Base-by-base conservation (phyloP, 768 basidiomycete genomes). In the Pleurotus citrinopileatus region DNA sequence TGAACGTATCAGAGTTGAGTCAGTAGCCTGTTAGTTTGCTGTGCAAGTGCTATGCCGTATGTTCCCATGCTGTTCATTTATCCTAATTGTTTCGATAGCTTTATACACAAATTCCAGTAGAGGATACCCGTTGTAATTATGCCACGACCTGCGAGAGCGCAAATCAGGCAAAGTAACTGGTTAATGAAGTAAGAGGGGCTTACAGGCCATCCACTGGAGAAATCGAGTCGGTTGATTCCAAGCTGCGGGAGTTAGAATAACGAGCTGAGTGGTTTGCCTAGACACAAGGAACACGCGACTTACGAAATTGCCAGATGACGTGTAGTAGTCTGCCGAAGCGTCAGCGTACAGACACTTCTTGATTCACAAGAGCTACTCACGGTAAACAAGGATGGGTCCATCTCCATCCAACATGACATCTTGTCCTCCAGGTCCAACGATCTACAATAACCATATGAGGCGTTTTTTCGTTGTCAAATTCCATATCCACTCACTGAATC, bases 351-450 rank as follows among this genome's bases (percentile, higher is more conserved):
- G 17, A 29, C 44, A 25, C n/a, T 7, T n/a, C 10, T 23, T 5
- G 20, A 20, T 10, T 12, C 38, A 22, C 20, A 28, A 15, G 56
- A 10, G 26, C 5, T 34, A 40, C 67, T 53, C 40, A 68, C 67
- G 68, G 55, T 70, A 67, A 3, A 66, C 62, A 3, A 69, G 51
- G 54, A 67, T 57, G 23, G 57, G 43, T 10, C 60, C 69, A 44
- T 65, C 65, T 8, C 29, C 44, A 55, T 68, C 68, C 4, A 51
- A 42, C 53, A 63, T 60, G 48, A 81, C 42, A 57, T 80, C 78
- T 62, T 82, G 79, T 10, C 81, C 81, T 40, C 82, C 82, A 46
- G 82, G 81, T 0, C 82, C 81, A 51, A 72, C 51, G 25, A 80
- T 73, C 78, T 80, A 32, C 36, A 23, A 57, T 4, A n/a, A 42